Evolutionary conservation across 2,329 filamentous ascomycete species (phyloP).

Genomic region (Exophiala aquamarina): DNA sequence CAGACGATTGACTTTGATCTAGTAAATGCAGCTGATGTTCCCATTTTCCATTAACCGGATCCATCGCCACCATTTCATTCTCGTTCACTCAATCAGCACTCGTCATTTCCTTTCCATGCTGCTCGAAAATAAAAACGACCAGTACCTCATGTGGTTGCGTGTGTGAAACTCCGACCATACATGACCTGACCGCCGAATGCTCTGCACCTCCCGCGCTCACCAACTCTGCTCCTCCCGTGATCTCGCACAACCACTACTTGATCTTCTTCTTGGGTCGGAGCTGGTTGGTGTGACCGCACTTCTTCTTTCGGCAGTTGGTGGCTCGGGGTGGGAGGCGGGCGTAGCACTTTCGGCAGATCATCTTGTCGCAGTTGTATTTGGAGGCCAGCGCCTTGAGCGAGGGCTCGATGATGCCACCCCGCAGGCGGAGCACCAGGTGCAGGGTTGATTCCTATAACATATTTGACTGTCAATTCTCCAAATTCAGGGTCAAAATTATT

Average conservation of each 20-base stretch:
- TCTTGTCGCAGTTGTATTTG: slow-evolving; percentile 99
- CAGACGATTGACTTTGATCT: neutral
- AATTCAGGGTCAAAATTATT: too few species aligned
- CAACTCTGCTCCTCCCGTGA: slow-evolving; percentile 32
- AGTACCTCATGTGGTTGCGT: too few species aligned
- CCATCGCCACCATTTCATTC: too few species aligned
- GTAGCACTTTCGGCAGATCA: slow-evolving; percentile 99
- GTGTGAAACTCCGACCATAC: too few species aligned
- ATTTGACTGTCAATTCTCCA: too few species aligned
- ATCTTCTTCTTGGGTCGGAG: slow-evolving; percentile 99
- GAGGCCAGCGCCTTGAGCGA: slow-evolving; percentile 96
- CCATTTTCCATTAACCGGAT: neutral
- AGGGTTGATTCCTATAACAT: slow-evolving; percentile 83
- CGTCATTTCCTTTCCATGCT: too few species aligned
- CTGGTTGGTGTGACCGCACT: slow-evolving; percentile 99
- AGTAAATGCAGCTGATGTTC: neutral
- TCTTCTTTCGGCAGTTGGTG: slow-evolving; percentile 99
- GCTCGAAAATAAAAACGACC: too few species aligned
- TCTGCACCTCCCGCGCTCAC: slow-evolving; percentile 18
- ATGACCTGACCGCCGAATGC: too few species aligned
- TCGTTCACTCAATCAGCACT: too few species aligned
- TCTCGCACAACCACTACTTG: slow-evolving; percentile 67
- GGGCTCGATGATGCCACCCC: slow-evolving; percentile 99
- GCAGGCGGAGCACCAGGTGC: slow-evolving; percentile 96
- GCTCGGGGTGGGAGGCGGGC: slow-evolving; percentile 97